Evolutionary conservation across 2,329 filamentous ascomycete species (phyloP), one percentile per base, ranked within the genome.

Genomic region (Aspergillus pseudoglaucus): DNA sequence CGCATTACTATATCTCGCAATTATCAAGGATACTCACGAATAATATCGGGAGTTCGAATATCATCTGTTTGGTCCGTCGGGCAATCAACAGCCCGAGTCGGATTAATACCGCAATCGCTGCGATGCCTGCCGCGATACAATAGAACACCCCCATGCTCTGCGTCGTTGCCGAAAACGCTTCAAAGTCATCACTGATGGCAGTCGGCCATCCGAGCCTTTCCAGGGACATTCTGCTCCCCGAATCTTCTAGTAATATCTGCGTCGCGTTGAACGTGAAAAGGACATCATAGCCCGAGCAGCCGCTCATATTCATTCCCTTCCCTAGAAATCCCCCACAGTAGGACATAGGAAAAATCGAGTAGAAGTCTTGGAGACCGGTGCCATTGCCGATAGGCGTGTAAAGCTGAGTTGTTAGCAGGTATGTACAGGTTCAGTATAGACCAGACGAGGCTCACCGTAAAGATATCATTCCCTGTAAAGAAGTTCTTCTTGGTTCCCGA

Each of bases 361-460:
- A 84, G 65, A 79, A 85, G 62, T 83, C 76, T 37, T 79, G 71
- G 32, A 83, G 69, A 33, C 79, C 77, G 14, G 82, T 64, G 15
- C 70, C 63, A 41, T 71, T 61, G 17, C 75, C 72, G 22, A 79
- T 42, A 2, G 61, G 55, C 7, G 62, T 60, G 44, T 64, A 63
- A 38, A 66, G 63, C 57, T 75, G 67, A 62, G 33, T 67, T 62
- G 47, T 67, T 58, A 48, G 70, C 7, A 17, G 33, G 33, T 37
- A 17, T 9, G n/a, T 15, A 15, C 6, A 37, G 3, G 25, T 10
- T 30, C 25, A 10, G 25, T 12, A 12, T 30, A 12, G 25, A 4
- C 25, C 25, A 30, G 25, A 12, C 4, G 25, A 17, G 18, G 57
- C 71, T 35, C 63, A 81, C 78, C 3, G 78, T 81, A 33, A 84